phyloP scores from a whole-genome alignment of 2,329 filamentous ascomycete species.

The Celoporthe dispersa region DNA sequence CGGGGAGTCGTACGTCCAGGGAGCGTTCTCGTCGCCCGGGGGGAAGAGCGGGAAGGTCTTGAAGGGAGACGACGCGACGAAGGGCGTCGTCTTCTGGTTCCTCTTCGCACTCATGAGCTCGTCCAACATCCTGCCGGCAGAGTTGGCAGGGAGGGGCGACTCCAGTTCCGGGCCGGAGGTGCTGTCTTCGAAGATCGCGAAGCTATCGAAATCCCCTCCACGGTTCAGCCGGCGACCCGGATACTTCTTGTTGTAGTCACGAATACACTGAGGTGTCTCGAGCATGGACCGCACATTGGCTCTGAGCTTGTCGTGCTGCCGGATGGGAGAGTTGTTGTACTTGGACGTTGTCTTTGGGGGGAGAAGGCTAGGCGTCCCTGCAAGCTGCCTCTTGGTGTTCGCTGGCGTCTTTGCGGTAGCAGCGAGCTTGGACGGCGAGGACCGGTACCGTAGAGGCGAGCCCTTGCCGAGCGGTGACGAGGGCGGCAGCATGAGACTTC shows the following conservation, averaged over 20 bases:
- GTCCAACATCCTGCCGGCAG: conserved; percentile 29
- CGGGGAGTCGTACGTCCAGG: conserved; percentile 55
- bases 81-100: conserved; percentile 27
- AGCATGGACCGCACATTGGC: conserved; percentile 29
- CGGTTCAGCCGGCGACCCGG: conserved; percentile 18
- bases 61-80: conserved; percentile 25
- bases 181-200: conserved; percentile 28
- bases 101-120: conserved; percentile 29
- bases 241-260: conserved; percentile 28
- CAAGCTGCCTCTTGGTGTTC: conserved; percentile 21
- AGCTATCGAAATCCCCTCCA: conserved; percentile 21
- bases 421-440: conserved; percentile 21
- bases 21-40: conserved; percentile 39
- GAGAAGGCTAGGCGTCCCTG: conserved; percentile 23
- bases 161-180: conserved; percentile 23
- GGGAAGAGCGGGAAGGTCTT: conserved; percentile 36
- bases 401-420: conserved; percentile 23
- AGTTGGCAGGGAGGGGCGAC: conserved; percentile 26
- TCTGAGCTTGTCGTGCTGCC: conserved; percentile 28
- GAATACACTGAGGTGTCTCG: conserved; percentile 27
- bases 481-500: conserved; percentile 25
- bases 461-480: conserved; percentile 27
- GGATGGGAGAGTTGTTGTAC: conserved; percentile 29
- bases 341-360: conserved; percentile 28
- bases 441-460: conserved; percentile 25